A percentile compares a stretch with the other conserved stretches of the same genome.
Evolutionary conservation across 805 yeast genomes (phyloP).

Genomic region (Yarrowia sp.): DNA sequence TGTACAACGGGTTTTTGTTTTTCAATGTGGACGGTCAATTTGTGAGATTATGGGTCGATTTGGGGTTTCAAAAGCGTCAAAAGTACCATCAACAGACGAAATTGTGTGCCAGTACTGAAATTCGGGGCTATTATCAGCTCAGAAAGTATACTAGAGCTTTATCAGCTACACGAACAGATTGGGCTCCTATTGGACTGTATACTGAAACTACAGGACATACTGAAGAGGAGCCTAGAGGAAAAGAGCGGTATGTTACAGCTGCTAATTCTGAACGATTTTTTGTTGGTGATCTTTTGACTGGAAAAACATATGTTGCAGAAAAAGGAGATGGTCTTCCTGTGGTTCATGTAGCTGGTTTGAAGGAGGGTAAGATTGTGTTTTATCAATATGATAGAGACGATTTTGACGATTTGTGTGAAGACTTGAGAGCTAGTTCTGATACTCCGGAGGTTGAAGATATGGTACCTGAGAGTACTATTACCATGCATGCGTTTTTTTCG

Average conservation of each 20-base stretch:
- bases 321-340: not conserved
- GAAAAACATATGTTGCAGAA: not conserved
- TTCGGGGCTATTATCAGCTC: not conserved
- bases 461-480: not conserved
- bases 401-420: conserved; percentile 1
- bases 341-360: not conserved
- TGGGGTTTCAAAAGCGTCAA: conserved; percentile 5
- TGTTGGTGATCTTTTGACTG: not conserved
- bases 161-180: not conserved
- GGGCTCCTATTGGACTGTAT: not conserved
- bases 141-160: conserved; percentile 6
- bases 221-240: not conserved
- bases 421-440: not conserved
- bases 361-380: not conserved
- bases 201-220: not conserved
- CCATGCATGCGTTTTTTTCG: not conserved
- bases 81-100: not conserved
- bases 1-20: not conserved
- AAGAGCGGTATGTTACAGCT: not conserved
- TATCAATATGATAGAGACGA: not conserved
- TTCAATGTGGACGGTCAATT: conserved; percentile 4
- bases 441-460: not conserved
- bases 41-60: not conserved
- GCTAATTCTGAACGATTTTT: not conserved
- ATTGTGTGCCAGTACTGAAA: not conserved